These are phyloP conservation scores for Silene conica DNA, from an alignment of 148 eudicot genomes.

Conservation along the genomic window DNA sequence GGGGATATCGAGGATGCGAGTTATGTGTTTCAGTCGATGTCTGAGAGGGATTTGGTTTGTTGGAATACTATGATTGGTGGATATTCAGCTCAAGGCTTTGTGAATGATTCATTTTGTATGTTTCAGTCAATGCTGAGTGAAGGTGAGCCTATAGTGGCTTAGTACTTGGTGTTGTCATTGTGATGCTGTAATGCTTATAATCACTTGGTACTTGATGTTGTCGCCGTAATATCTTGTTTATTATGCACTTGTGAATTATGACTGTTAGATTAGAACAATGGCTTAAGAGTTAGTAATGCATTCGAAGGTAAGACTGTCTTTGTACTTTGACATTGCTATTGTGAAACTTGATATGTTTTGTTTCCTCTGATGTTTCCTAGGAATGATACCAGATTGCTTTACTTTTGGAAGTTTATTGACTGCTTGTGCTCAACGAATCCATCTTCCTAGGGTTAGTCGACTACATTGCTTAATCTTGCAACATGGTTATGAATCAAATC, in stretches of 20 bases:
- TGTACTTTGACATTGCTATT: neutral
- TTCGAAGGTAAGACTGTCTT: neutral
- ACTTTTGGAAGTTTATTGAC: conserved; percentile 35
- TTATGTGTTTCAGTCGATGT: conserved; percentile 32
- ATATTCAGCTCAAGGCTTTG: conserved; percentile 27
- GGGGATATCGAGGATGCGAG: conserved; percentile 36
- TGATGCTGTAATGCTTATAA: neutral
- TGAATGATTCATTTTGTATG: conserved; percentile 19
- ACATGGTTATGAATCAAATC: conserved; percentile 32
- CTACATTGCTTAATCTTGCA: conserved; percentile 30
- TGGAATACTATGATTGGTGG: conserved; percentile 47
- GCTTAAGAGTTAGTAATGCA: neutral
- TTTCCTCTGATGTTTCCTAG: conserved; percentile 18
- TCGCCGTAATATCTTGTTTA: no score
- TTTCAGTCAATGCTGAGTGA: conserved; percentile 31
- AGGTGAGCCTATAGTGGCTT: conserved; percentile 25
- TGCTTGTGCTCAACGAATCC: conserved; percentile 21
- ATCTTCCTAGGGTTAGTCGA: conserved; percentile 16
- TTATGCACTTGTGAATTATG: neutral
- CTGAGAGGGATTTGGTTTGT: conserved; percentile 37
- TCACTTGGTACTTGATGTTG: no score
- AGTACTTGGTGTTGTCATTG: neutral
- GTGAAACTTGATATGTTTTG: conserved; percentile 10
- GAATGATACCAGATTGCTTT: conserved; percentile 36
- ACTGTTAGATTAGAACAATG: neutral